Percentiles rank a stretch among this genome's conserved stretches.
phyloP scores from a whole-genome alignment of 179 eudicot species.

The Silene noctiflora region DNA sequence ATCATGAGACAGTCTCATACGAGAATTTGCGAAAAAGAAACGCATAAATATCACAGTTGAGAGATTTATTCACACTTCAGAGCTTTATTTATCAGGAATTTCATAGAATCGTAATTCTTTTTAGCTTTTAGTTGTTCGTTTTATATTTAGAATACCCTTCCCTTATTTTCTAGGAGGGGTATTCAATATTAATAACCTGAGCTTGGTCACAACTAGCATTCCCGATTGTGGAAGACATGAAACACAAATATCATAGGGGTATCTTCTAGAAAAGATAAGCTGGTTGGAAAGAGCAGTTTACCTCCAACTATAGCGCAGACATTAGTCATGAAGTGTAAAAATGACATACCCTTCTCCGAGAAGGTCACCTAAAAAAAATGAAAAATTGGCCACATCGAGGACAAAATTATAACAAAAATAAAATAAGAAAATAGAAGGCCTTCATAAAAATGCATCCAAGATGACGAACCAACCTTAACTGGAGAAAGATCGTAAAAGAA shows the following conservation, averaged over 20 bases:
- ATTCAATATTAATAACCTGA: too few species aligned
- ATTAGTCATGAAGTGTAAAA: constrained; percentile 74
- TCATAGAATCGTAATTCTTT: too few species aligned
- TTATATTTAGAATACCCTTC: too few species aligned
- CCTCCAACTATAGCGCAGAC: constrained; percentile 88
- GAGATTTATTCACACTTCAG: too few species aligned
- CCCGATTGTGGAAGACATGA: neutral
- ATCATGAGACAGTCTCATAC: too few species aligned
- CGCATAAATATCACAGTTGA: too few species aligned
- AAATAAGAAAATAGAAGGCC: neutral
- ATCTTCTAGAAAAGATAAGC: neutral
- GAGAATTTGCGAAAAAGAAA: too few species aligned
- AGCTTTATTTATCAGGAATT: too few species aligned
- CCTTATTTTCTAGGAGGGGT: too few species aligned
- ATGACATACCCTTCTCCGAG: constrained; percentile 53
- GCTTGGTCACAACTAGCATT: too few species aligned
- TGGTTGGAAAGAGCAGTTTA: constrained; percentile 22
- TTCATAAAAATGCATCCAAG: neutral
- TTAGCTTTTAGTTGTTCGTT: too few species aligned
- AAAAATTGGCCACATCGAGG: too few species aligned
- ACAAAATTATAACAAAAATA: neutral
- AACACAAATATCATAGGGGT: neutral
- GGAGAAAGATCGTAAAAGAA: constrained; percentile 94
- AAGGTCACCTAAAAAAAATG: constrained; percentile 56
- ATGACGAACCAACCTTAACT: constrained; percentile 54